phyloP scores from a whole-genome alignment of 495 filamentous ascomycete genomes.

The Acidiella bohemica region DNA sequence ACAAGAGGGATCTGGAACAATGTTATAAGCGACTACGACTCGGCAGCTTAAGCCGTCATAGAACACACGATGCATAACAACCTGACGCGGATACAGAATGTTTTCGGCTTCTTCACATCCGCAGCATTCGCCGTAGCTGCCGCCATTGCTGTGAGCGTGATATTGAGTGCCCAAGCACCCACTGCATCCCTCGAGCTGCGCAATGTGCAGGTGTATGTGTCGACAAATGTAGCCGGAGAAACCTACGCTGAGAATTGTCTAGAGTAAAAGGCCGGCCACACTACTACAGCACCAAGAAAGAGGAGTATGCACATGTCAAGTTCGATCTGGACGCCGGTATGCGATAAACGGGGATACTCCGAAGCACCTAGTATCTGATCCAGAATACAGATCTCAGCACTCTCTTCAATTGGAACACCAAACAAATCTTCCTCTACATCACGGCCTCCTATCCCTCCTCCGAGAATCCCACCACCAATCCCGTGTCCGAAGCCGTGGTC shows the following conservation, averaged over 20 bases:
- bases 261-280: slow-evolving; percentile 80
- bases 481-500: slow-evolving; percentile 61
- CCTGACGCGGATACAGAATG: slow-evolving; percentile 70
- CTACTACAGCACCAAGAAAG: slow-evolving; percentile 82
- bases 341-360: no score
- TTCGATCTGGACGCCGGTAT: slow-evolving; percentile 74
- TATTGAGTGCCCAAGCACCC: slow-evolving; percentile 57
- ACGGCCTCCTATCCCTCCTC: slow-evolving; percentile 67
- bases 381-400: slow-evolving; percentile 57
- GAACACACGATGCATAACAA: slow-evolving; percentile 65
- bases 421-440: slow-evolving; percentile 93
- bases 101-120: slow-evolving; percentile 96
- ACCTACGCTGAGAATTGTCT: slow-evolving; percentile 6
- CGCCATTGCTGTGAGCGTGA: slow-evolving; percentile 62
- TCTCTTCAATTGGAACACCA: slow-evolving; percentile 99
- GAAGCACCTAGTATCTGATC: no score
- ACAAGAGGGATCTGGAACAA: no score
- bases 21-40: not conserved
- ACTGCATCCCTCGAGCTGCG: slow-evolving; percentile 50
- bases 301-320: slow-evolving; percentile 86
- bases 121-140: slow-evolving; percentile 71
- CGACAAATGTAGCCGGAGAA: not conserved
- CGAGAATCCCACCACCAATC: slow-evolving; percentile 32
- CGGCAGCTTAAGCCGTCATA: not conserved
- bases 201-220: slow-evolving; percentile 74